A percentile compares a stretch with the other conserved stretches of the same genome.
Conservation (phyloP, 164 flowering plant genomes). For the Aristolochia fimbriata region DNA sequence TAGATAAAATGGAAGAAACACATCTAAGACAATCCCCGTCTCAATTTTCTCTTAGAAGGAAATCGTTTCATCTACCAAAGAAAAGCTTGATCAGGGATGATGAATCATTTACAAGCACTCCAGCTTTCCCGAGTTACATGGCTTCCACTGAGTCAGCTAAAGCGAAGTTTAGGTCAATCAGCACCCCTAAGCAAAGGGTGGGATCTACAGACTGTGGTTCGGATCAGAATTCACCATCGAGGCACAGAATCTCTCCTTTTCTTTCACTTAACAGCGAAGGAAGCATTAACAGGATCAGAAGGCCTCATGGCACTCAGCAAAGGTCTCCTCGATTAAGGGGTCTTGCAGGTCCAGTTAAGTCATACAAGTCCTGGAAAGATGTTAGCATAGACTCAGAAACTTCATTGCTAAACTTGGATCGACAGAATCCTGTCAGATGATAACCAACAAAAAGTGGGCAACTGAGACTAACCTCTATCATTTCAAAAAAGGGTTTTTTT, state of each 20-base stretch:
- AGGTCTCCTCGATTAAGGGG: conserved; percentile 20
- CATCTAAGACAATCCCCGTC: conserved; percentile 22
- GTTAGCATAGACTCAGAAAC: conserved; percentile 18
- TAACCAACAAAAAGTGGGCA: background rate
- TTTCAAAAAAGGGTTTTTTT: background rate
- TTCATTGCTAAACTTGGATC: conserved; percentile 17
- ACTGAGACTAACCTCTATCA: conserved; percentile 1
- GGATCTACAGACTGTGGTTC: conserved; percentile 22
- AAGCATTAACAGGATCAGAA: conserved; percentile 7
- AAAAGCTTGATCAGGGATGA: conserved; percentile 21
- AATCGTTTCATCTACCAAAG: conserved; percentile 25
- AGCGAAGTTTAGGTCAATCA: conserved; percentile 59
- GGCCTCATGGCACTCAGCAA: conserved; percentile 14
- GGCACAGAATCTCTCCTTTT: conserved; percentile 25
- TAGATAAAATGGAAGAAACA: conserved; percentile 15
- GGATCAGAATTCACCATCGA: conserved; percentile 25
- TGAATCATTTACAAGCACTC: conserved; percentile 29
- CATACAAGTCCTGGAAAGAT: conserved; percentile 10
- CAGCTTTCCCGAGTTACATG: conserved; percentile 61
- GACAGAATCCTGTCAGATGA: conserved; percentile 10
- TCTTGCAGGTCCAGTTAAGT: conserved; percentile 14
- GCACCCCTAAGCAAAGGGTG: conserved; percentile 59
- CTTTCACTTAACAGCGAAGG: conserved; percentile 32
- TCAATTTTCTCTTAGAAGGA: conserved; percentile 20
- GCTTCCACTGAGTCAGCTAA: conserved; percentile 62